Evolutionary conservation across 257 asterid species (phyloP), one percentile per base, ranked within the genome.

Genomic region (Plantago elongata): DNA sequence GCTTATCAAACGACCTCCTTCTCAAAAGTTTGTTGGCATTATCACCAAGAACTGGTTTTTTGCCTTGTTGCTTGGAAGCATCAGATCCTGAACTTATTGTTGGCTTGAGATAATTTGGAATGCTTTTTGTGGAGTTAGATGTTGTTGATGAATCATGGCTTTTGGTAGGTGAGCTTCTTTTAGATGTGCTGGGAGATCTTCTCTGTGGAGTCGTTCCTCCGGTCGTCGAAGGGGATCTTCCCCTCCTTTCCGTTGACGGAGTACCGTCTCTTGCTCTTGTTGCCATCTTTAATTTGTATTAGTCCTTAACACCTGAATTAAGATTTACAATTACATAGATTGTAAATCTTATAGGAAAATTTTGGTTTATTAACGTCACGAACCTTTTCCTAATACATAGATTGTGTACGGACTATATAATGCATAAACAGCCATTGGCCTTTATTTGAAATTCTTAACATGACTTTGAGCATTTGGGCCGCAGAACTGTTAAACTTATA

Each of bases 161-260:
- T 54, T 37, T 54, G 18, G 48, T 52, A 16, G 73, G 51, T 6
- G 80, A 68, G 47, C 12, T 45, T 60, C 69, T 30, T 60, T 63
- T 73, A 6, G 82, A 59, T 11, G 68, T 62, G 72, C 52, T 74
- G 6, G 78, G 69, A 56, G 68, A 65, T 62, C 68, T 64, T 64
- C 51, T 76, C 8, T 48, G 63, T 14, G 58, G 74, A 17, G 71
- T 30, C 27, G 45, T 12, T 54, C 66, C 42, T 68, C 63, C 66
- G 50, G 14, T 62, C 14, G 14, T 62, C 14, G 77, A 65, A 64
- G 77, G 65, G 40, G 89, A 72, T 69, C 57, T 61, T 34, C 72
- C 77, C 68, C 59, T 78, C 75, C 73, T 82, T 64, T 79, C 87
- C 72, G 72, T 84, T 13, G 67, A 83, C 11, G 75, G 77, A 16